Conservation (phyloP, 2,329 filamentous ascomycete genomes). For the Paraphoma sp. region DNA sequence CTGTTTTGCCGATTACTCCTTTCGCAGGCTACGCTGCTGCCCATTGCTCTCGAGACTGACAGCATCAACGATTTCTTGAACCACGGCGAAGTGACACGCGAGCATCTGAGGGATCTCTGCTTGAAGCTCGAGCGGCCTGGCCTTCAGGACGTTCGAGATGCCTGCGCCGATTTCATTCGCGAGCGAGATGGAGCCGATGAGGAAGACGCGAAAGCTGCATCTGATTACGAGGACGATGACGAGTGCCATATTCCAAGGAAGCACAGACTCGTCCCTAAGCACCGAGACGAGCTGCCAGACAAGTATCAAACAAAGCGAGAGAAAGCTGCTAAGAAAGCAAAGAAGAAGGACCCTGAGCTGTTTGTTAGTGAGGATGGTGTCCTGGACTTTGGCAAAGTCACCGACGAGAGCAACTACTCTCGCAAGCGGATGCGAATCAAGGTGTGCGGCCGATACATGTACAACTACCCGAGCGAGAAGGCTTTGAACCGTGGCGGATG, state of each 20-base stretch:
- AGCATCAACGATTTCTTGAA: slow-evolving; percentile 56
- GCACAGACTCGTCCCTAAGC: slow-evolving; percentile 11
- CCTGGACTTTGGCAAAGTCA: slow-evolving; percentile 48
- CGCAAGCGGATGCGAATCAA: slow-evolving; percentile 53
- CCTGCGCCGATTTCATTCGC: slow-evolving; percentile 58
- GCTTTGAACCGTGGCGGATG: slow-evolving; percentile 57
- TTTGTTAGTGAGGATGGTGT: slow-evolving; percentile 21
- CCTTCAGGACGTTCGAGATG: slow-evolving; percentile 59
- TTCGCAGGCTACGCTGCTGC: slow-evolving; percentile 54
- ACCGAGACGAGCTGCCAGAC: slow-evolving; percentile 13
- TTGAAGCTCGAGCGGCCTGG: slow-evolving; percentile 56
- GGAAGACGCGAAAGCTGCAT: slow-evolving; percentile 19
- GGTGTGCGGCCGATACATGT: slow-evolving; percentile 57
- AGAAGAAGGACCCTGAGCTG: slow-evolving; percentile 2
- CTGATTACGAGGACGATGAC: slow-evolving; percentile 22
- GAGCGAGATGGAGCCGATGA: slow-evolving; percentile 49
- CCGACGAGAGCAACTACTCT: slow-evolving; percentile 40
- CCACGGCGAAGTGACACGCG: slow-evolving; percentile 50
- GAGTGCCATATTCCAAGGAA: slow-evolving; percentile 16
- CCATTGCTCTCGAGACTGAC: slow-evolving; percentile 52
- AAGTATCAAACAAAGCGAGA: slow-evolving; percentile 42
- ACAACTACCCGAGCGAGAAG: slow-evolving; percentile 58
- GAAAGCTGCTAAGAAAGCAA: slow-evolving; percentile 30
- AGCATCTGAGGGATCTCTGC: slow-evolving; percentile 56
- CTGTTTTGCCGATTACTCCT: slow-evolving; percentile 58